phyloP scores from a whole-genome alignment of 1,139 yeast species.

The Nadsonia commutata region DNA sequence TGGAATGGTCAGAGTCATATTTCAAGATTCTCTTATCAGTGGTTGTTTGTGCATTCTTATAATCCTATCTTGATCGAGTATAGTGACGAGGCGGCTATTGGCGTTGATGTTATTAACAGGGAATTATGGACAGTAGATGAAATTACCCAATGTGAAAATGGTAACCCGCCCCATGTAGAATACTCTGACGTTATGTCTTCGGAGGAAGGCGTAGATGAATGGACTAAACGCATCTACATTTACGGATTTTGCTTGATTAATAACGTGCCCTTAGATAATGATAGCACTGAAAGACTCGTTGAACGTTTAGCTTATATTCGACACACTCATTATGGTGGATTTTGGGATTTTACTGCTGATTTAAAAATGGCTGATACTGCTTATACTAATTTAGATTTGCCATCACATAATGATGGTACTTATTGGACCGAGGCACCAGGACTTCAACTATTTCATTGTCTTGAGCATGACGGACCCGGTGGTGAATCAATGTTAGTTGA shows the following conservation, averaged over 20 bases:
- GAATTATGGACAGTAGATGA: slow-evolving; percentile 37
- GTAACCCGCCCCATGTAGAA: slow-evolving; percentile 38
- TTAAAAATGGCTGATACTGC: slow-evolving; percentile 62
- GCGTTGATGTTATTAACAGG: slow-evolving; percentile 9
- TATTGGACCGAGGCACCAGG: slow-evolving; percentile 73
- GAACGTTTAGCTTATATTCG: slow-evolving; percentile 49
- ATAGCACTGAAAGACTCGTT: slow-evolving; percentile 42
- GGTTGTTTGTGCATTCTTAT: slow-evolving; percentile 49
- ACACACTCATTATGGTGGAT: slow-evolving; percentile 68
- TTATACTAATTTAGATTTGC: slow-evolving; percentile 54
- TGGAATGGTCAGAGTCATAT: too few species aligned
- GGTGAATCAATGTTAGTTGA: slow-evolving; percentile 62
- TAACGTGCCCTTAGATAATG: slow-evolving; percentile 32
- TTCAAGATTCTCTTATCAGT: slow-evolving; percentile 33
- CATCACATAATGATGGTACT: slow-evolving; percentile 64
- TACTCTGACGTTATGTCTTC: slow-evolving; percentile 33
- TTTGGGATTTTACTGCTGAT: slow-evolving; percentile 71
- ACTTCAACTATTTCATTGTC: slow-evolving; percentile 53
- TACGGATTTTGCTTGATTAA: slow-evolving; percentile 54
- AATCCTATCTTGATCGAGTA: slow-evolving; percentile 34
- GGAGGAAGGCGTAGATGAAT: slow-evolving; percentile 38
- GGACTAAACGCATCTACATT: slow-evolving; percentile 44
- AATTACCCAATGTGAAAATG: too few species aligned
- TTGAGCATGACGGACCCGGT: slow-evolving; percentile 51
- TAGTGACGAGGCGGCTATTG: slow-evolving; percentile 15